Evolutionary conservation across 2,329 filamentous ascomycete genomes (phyloP), one percentile per base, ranked within the genome.

Genomic region (Tolypocladium ovalisporum): DNA sequence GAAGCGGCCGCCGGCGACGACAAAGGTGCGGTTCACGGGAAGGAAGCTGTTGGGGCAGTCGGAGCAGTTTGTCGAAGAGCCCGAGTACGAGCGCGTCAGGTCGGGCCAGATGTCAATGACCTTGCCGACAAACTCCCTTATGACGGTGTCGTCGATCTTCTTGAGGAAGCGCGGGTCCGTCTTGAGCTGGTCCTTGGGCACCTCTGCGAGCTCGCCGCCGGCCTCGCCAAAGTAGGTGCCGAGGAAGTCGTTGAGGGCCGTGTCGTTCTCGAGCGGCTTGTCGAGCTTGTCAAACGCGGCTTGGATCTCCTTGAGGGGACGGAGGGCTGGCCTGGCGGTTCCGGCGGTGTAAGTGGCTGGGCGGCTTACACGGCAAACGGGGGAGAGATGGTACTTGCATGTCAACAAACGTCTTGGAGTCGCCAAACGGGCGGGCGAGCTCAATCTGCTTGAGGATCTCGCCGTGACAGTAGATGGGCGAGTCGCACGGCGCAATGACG

Each of bases 391-490:
- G 12, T n/a, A 70, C 75, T 72, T 72, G 83, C 81, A 87, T 83
- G 66, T 88, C 85, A 49, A 88, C 85, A 66, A 87, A 88, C 1
- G 84, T 87, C 75, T 88, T 88, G 59, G 84, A 87, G 70, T 88
- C 85, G 17, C 75, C 70, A 62, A 87, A 88, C 0, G 84, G 84
- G 29, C 73, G 74, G 2, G 85, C 85, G 12, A 87, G 73, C 71
- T 88, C 78, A 53, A 88, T 79, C 60, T 82, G 76, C 59, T 78
- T 75, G 3, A 88, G 75, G 15, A 88, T 76, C 0, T 86, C 81
- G 53, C 85, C 85, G 61, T 84, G 77, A 66, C 85, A 88, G 70
- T 88, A 88, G 24, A 88, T 75, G 19, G 82, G 79, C 10, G 84
- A 87, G 66, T 87, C 82, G 70, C 85, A 88, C 1, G 85, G 84